Conservation (phyloP, 495 filamentous ascomycete species). For the Pyronema domesticum region DNA sequence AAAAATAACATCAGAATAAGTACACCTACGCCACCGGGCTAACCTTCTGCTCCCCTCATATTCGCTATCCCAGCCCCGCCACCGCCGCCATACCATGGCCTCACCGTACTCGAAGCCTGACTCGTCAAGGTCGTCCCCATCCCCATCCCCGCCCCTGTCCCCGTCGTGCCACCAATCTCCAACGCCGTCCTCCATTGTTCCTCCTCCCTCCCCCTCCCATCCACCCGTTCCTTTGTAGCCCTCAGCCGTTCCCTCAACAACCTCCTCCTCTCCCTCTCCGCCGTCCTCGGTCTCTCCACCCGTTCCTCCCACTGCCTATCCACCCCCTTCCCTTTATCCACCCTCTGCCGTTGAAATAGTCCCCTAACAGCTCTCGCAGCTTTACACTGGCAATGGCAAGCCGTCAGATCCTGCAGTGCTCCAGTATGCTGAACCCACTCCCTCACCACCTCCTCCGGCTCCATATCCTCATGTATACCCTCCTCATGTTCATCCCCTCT, state of each 20-base stretch:
- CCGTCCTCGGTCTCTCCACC: neutral
- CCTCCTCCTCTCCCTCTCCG: neutral
- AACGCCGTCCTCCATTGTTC: too few relatives aligned
- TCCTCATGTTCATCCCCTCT: neutral
- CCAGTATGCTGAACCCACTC: neutral
- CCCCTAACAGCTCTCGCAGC: neutral
- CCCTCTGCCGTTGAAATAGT: neutral
- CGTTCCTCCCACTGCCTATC: too few relatives aligned
- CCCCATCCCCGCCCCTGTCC: too few relatives aligned
- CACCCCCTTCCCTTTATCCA: neutral
- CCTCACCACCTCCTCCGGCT: neutral
- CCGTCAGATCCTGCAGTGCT: neutral
- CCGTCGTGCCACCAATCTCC: too few relatives aligned
- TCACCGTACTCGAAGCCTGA: neutral
- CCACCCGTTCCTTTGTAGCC: neutral
- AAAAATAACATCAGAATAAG: neutral
- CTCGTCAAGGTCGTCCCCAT: neutral
- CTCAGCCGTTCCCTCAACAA: slow-evolving; percentile 1
- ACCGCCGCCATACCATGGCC: neutral
- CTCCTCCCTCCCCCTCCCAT: neutral
- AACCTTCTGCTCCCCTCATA: neutral
- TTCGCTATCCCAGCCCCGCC: neutral
- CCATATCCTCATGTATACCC: neutral
- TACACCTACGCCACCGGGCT: neutral
- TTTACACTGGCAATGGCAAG: neutral